These are phyloP conservation scores for Bipolaris cookei DNA, from an alignment of 2,329 filamentous ascomycete species.

Conservation along the genomic window DNA sequence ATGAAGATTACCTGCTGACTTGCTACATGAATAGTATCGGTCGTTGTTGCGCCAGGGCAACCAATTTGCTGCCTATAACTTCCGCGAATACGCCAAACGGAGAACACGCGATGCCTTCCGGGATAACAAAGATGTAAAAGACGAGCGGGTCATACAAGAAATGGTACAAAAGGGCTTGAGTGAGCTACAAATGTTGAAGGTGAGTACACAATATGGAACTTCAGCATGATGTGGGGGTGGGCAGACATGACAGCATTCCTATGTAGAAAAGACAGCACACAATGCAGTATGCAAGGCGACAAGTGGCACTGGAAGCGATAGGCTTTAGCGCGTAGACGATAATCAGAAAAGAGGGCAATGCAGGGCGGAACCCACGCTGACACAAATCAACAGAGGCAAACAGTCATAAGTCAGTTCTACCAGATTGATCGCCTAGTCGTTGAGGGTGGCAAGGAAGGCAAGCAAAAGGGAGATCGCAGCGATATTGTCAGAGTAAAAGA, in stretches of 20 bases:
- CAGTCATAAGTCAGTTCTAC: conserved; percentile 92
- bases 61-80: conserved; percentile 95
- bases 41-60: conserved; percentile 84
- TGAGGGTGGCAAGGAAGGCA: conserved; percentile 81
- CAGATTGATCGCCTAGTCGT: conserved; percentile 90
- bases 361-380: conserved; percentile 44
- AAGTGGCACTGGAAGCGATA: conserved; percentile 2
- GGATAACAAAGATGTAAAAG: conserved; percentile 75
- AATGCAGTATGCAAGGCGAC: conserved; percentile 33
- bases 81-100: conserved; percentile 93
- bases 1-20: background rate
- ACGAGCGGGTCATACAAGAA: conserved; percentile 81
- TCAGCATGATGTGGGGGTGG: background rate
- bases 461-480: conserved; percentile 70
- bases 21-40: conserved; percentile 70
- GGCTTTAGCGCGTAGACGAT: background rate
- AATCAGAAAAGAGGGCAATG: background rate
- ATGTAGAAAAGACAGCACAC: background rate
- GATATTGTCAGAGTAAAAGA: conserved; percentile 79
- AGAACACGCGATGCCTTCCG: conserved; percentile 90
- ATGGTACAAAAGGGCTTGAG: conserved; percentile 86
- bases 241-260: background rate
- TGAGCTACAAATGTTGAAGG: conserved; percentile 90
- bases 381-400: conserved; percentile 76
- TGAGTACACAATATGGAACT: conserved; percentile 48